phyloP scores from a whole-genome alignment of 2,329 filamentous ascomycete species.

The Knufia petricola region DNA sequence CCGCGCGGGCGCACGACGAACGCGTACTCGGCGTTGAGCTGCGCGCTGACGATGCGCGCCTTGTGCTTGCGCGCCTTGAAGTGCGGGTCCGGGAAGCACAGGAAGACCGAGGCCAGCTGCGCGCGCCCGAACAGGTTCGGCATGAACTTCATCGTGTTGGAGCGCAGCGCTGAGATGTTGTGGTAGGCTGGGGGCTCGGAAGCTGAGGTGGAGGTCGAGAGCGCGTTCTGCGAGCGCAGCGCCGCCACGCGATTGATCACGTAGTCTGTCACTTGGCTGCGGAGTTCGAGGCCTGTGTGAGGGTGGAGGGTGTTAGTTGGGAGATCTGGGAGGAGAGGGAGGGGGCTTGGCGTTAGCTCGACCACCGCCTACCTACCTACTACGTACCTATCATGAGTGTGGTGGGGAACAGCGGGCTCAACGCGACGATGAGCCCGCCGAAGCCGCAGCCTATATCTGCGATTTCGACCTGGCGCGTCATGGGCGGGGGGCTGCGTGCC shows the following conservation, averaged over 20 bases:
- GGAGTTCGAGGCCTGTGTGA: conserved; percentile 75
- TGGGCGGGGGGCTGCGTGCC: conserved; percentile 26
- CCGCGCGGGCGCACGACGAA: conserved; percentile 76
- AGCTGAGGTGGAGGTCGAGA: conserved; percentile 9
- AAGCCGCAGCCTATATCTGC: conserved; percentile 97
- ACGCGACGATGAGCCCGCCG: conserved; percentile 77
- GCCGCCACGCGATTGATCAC: conserved; percentile 81
- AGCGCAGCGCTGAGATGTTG: conserved; percentile 79
- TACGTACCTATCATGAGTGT: conserved; percentile 67
- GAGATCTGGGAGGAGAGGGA: no score
- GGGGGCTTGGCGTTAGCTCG: no score
- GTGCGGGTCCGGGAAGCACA: conserved; percentile 97
- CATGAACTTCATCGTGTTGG: conserved; percentile 99
- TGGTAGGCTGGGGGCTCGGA: conserved; percentile 47
- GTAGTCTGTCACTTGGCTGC: conserved; percentile 79
- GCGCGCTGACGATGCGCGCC: conserved; percentile 81
- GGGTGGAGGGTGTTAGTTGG: no score
- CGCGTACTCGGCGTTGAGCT: conserved; percentile 86
- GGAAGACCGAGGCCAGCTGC: conserved; percentile 84
- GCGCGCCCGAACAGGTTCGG: conserved; percentile 84
- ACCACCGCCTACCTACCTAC: neutral
- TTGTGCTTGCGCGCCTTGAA: conserved; percentile 98
- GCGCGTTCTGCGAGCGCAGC: conserved; percentile 46
- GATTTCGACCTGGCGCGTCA: conserved; percentile 65
- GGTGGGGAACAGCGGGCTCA: conserved; percentile 71